Conservation (phyloP, 805 yeast genomes). For the Candida tammaniensis region DNA sequence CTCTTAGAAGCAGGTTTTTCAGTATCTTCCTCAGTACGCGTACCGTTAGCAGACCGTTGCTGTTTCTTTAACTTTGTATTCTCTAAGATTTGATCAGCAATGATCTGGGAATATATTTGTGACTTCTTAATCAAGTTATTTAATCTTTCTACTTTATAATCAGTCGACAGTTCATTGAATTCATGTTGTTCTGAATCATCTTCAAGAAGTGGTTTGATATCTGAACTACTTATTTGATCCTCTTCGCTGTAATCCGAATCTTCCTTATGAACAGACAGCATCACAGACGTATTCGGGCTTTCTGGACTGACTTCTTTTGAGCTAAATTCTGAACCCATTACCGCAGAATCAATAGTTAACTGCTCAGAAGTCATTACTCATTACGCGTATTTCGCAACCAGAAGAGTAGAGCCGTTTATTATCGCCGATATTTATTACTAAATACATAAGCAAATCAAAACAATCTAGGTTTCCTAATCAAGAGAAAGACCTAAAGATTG, state of each 20-base stretch:
- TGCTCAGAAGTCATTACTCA: too few relatives aligned
- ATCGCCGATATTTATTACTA: too few relatives aligned
- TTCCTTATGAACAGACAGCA: too few relatives aligned
- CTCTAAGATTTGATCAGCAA: constrained; percentile 71
- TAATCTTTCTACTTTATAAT: constrained; percentile 61
- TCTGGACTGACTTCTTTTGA: constrained; percentile 5
- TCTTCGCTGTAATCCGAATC: not conserved
- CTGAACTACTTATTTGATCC: too few relatives aligned
- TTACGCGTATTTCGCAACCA: too few relatives aligned
- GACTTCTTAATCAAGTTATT: constrained; percentile 81
- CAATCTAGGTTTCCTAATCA: constrained; percentile 1
- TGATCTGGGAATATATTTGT: constrained; percentile 81
- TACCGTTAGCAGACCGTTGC: constrained; percentile 4
- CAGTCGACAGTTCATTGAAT: constrained; percentile 47
- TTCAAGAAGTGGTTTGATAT: constrained; percentile 1
- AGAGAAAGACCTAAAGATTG: constrained; percentile 40
- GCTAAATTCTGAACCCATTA: too few relatives aligned
- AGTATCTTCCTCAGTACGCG: constrained; percentile 1
- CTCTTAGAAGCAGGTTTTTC: constrained; percentile 11
- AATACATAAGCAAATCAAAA: not conserved
- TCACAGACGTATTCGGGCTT: not conserved
- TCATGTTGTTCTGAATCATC: constrained; percentile 21
- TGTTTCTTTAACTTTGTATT: constrained; percentile 20
- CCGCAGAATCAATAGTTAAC: too few relatives aligned
- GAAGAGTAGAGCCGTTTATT: too few relatives aligned